Conservation (phyloP, 2,329 filamentous ascomycete species). For the Fusarium sp. region DNA sequence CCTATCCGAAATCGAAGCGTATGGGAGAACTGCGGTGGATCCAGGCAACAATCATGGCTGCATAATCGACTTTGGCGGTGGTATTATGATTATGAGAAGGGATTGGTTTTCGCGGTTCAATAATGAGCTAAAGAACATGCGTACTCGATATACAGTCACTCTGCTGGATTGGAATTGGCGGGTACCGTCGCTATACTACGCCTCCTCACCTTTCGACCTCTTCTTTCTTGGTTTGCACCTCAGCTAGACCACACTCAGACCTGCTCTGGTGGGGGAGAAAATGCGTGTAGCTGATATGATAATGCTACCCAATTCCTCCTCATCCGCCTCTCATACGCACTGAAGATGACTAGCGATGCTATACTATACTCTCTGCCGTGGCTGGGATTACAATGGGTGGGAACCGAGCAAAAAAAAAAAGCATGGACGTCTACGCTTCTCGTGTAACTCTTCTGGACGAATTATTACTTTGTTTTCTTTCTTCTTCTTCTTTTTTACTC, state of each 20-base stretch:
- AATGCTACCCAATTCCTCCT: conserved; percentile 31
- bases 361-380: conserved; percentile 18
- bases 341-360: conserved; percentile 13
- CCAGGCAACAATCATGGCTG: conserved; percentile 27
- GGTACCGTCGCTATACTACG: conserved; percentile 19
- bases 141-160: conserved; percentile 31
- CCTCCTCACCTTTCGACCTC: conserved; percentile 20
- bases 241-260: conserved; percentile 26
- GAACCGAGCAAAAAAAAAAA: conserved; percentile 26
- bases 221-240: conserved; percentile 26
- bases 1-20: conserved; percentile 18
- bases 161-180: conserved; percentile 24
- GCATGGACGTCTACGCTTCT: conserved; percentile 39
- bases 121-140: conserved; percentile 37
- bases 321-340: conserved; percentile 1
- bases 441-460: conserved; percentile 39
- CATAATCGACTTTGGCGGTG: conserved; percentile 25
- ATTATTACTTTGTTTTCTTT: conserved; percentile 30
- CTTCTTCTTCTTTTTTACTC: conserved; percentile 19
- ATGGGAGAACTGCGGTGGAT: conserved; percentile 5
- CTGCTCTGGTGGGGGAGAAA: conserved; percentile 9
- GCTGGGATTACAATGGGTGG: conserved; percentile 5
- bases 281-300: conserved; percentile 27
- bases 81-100: conserved; percentile 36
- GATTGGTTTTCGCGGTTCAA: conserved; percentile 34